These are phyloP conservation scores for Penicillium paxilli DNA, from an alignment of 495 filamentous ascomycete genomes.

Conservation along the genomic window DNA sequence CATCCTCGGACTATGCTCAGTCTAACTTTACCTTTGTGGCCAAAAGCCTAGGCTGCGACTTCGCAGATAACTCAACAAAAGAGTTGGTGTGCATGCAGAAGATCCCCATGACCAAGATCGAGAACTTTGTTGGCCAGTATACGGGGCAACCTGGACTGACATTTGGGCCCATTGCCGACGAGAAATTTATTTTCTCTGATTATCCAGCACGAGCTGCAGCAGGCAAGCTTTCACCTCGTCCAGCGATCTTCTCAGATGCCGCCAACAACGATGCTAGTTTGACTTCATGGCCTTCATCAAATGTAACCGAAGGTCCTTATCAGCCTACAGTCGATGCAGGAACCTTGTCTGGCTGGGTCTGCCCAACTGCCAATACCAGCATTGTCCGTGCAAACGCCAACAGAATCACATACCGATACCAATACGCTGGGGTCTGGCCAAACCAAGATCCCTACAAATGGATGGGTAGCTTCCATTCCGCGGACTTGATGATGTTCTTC, in stretches of 20 bases:
- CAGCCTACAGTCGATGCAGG: neutral
- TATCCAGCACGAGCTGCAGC: constrained; percentile 11
- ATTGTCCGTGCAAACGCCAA: constrained; percentile 12
- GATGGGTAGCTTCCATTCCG: constrained; percentile 43
- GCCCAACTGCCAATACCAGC: constrained; percentile 9
- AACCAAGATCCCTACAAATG: constrained; percentile 39
- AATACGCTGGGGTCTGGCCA: constrained; percentile 48
- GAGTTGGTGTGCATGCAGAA: constrained; percentile 47
- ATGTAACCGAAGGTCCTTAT: constrained; percentile 4
- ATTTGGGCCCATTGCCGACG: constrained; percentile 12
- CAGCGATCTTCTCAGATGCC: constrained; percentile 6
- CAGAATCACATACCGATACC: constrained; percentile 38
- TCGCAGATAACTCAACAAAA: constrained; percentile 30
- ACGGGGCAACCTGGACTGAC: neutral
- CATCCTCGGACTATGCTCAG: constrained; percentile 30
- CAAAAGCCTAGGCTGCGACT: constrained; percentile 37
- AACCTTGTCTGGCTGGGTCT: constrained; percentile 6
- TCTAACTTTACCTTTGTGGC: constrained; percentile 45
- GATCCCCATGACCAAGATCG: constrained; percentile 26
- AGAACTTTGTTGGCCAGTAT: constrained; percentile 27
- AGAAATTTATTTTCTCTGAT: constrained; percentile 8
- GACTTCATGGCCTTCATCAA: neutral
- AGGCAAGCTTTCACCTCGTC: constrained; percentile 8
- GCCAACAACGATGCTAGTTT: neutral
- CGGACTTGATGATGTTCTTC: constrained; percentile 46